Conservation (phyloP, 1,284 basidiomycete species). For the Heliocybe sulcata region DNA sequence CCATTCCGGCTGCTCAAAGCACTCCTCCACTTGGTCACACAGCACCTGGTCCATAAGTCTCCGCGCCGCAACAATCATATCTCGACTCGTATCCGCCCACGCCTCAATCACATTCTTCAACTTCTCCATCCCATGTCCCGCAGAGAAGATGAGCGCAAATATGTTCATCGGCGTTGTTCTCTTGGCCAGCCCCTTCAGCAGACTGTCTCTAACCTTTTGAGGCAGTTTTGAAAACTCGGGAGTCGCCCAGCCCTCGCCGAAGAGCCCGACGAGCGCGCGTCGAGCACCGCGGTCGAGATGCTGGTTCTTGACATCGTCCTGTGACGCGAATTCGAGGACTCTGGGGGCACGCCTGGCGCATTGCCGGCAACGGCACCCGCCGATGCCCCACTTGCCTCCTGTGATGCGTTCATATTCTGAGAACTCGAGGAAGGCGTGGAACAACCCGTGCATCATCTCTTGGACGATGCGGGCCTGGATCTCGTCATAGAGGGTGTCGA, state of each 20-base stretch:
- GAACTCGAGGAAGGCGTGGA: constrained; percentile 74
- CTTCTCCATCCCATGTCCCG: constrained; percentile 55
- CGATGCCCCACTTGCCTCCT: constrained; percentile 65
- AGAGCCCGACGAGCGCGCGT: constrained; percentile 70
- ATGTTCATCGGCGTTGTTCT: constrained; percentile 58
- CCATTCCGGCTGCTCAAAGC: constrained; percentile 67
- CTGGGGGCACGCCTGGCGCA: constrained; percentile 74
- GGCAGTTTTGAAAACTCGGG: constrained; percentile 70
- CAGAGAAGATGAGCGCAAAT: constrained; percentile 60
- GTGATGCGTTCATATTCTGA: constrained; percentile 68
- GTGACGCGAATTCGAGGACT: constrained; percentile 72
- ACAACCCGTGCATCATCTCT: constrained; percentile 86
- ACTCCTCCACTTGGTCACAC: constrained; percentile 48
- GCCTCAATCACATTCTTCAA: constrained; percentile 46
- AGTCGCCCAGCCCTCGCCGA: constrained; percentile 82
- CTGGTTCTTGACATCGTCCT: constrained; percentile 69
- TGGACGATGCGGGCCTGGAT: constrained; percentile 76
- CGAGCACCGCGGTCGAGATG: constrained; percentile 67
- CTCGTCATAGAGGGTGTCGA: constrained; percentile 73
- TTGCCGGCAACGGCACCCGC: constrained; percentile 75
- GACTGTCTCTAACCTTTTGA: constrained; percentile 54
- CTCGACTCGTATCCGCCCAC: constrained; percentile 61
- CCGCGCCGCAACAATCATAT: constrained; percentile 56
- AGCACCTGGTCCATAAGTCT: constrained; percentile 55
- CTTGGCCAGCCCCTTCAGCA: constrained; percentile 67